phyloP scores from a whole-genome alignment of 805 yeast genomes.

The Candida koratica region DNA sequence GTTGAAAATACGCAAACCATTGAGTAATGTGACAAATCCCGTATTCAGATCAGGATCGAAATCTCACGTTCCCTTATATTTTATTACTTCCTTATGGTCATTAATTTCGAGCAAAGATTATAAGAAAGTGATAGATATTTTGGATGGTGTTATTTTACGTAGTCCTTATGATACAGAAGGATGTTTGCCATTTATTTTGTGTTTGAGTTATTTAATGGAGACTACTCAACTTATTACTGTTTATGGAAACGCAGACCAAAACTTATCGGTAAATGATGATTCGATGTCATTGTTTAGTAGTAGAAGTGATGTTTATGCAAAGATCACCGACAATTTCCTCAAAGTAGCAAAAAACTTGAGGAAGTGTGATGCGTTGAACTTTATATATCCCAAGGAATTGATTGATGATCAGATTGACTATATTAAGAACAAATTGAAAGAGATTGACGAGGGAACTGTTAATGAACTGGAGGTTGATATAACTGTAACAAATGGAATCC shows the following conservation, averaged over 20 bases:
- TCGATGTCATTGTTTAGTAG: slow-evolving; percentile 4
- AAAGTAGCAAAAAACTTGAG: slow-evolving; percentile 16
- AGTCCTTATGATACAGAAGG: slow-evolving; percentile 45
- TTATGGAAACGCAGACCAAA: slow-evolving; percentile 6
- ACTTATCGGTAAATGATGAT: slow-evolving; percentile 3
- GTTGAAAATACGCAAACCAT: slow-evolving; percentile 11
- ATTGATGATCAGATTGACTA: slow-evolving; percentile 12
- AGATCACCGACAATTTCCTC: slow-evolving; percentile 13
- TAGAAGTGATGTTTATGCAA: slow-evolving; percentile 9
- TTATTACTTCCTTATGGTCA: slow-evolving; percentile 41
- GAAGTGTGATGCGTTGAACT: slow-evolving; percentile 22
- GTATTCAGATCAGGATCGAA: slow-evolving; percentile 39
- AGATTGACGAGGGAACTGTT: slow-evolving; percentile 8
- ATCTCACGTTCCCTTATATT: slow-evolving; percentile 39
- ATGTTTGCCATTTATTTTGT: slow-evolving; percentile 33
- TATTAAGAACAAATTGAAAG: slow-evolving; percentile 4
- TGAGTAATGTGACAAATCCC: slow-evolving; percentile 25
- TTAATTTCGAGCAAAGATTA: slow-evolving; percentile 34
- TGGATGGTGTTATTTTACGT: slow-evolving; percentile 35
- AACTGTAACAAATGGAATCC: not conserved
- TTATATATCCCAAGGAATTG: slow-evolving; percentile 23
- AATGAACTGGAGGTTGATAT: slow-evolving; percentile 3
- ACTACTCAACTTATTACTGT: slow-evolving; percentile 18
- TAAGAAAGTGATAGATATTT: slow-evolving; percentile 27
- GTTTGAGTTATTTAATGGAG: slow-evolving; percentile 26